Evolutionary conservation across 1,284 basidiomycete species (phyloP), one percentile per base, ranked within the genome.

Genomic region (Pseudozyma pruni): DNA sequence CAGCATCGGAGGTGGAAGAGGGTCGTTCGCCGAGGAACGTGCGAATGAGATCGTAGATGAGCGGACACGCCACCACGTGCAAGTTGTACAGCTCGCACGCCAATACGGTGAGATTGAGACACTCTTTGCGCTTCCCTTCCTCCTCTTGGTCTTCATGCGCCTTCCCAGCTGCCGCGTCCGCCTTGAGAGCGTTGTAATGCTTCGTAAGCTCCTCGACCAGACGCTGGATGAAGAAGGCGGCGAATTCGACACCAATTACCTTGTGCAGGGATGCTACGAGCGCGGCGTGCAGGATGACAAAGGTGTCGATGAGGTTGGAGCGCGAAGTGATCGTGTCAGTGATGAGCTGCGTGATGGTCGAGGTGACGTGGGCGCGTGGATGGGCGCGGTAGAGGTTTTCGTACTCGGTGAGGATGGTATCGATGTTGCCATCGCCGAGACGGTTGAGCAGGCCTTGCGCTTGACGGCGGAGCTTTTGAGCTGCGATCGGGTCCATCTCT

Each of bases 81-180:
- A 97, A 92, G 81, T 98, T 98, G 85, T 98, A 98, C 33, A 98
- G 85, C 80, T 98, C 93, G 3, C 93, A 91, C 20, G 97, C 85
- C 9, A 98, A 86, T 0, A 92, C 88, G 31, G 94, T 86, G 27
- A 99, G 84, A 81, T 98, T 98, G 16, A 91, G 89, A 63, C 90
- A 90, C 81, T 96, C 92, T 83, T 97, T 97, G 34, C 78, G 72
- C 19, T 57, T 69, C 3, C 83, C 23, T 66, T 81, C 38, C 52
- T 74, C 62, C 31, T 70, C 66, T 43, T 70, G 73, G 17, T 40
- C 60, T 9, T 33, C 47, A 4, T 37, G 50, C 8, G 27, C 45
- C 20, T 37, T 32, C 9, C n/a, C 19, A 1, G 16, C 40, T 8
- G 20, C 37, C 1, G 25, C 29, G 5, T n/a, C n/a, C n/a, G 47